Conservation (phyloP, 2,329 filamentous ascomycete genomes). For the Neopestalotiopsis sp. region DNA sequence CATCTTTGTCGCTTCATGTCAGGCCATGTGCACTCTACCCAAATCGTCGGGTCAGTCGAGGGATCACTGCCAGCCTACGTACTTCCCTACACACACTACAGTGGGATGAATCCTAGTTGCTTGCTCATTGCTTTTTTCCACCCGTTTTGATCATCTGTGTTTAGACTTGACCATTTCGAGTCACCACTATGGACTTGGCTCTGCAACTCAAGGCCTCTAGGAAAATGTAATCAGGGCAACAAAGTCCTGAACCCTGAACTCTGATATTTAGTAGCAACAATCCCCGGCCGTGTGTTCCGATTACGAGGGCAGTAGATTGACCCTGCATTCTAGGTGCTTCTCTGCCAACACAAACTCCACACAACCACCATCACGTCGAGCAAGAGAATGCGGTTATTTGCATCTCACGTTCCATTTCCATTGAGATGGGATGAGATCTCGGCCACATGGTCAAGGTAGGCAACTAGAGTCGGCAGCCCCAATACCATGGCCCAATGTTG, state of each 20-base stretch:
- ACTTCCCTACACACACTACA: not conserved
- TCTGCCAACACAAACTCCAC: not conserved
- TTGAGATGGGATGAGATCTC: not conserved
- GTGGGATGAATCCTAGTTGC: not conserved
- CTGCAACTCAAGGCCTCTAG: not conserved
- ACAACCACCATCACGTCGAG: not conserved
- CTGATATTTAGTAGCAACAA: not conserved
- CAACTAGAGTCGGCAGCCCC: not conserved
- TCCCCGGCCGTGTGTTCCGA: not conserved
- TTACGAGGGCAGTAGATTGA: not conserved
- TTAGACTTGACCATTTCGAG: not conserved
- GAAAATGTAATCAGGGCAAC: not conserved
- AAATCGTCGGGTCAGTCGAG: conserved; percentile 4
- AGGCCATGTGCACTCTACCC: conserved; percentile 11
- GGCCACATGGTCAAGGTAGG: not conserved
- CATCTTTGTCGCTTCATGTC: conserved; percentile 6
- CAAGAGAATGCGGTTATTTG: not conserved
- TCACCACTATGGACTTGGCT: not conserved
- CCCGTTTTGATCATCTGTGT: not conserved
- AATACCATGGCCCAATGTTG: not conserved
- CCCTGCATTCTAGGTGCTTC: not conserved
- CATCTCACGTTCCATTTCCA: not conserved
- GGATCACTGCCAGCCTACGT: not conserved
- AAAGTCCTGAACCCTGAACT: not conserved
- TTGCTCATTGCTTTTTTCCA: not conserved